Conservation (phyloP, 192 early-diverging fungal genomes). For the Glomus cerebriforme region DNA sequence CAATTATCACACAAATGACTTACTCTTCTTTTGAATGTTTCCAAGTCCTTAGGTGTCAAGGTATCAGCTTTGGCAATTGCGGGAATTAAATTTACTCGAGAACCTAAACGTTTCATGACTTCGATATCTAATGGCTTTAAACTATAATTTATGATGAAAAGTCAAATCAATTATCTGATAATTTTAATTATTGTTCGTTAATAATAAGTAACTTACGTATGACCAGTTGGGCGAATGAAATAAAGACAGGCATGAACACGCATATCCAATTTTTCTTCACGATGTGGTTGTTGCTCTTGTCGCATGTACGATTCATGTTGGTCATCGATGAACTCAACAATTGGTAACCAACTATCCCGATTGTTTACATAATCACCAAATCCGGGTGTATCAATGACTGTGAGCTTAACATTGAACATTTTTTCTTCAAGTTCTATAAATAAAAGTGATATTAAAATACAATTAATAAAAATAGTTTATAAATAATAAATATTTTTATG, state of each 20-base stretch:
- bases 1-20: conserved; percentile 11
- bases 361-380: conserved; percentile 93
- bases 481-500: background rate
- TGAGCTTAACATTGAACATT: conserved; percentile 95
- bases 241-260: conserved; percentile 98
- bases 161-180: background rate
- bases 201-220: conserved; percentile 61
- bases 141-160: conserved; percentile 44
- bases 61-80: conserved; percentile 99
- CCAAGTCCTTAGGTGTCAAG: conserved; percentile 86
- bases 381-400: conserved; percentile 89
- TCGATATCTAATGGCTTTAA: conserved; percentile 93
- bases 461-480: background rate
- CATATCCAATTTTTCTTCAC: conserved; percentile 89
- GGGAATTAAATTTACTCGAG: conserved; percentile 96
- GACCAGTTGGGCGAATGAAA: conserved; percentile 98
- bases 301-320: conserved; percentile 95
- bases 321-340: conserved; percentile 98
- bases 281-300: conserved; percentile 84
- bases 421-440: conserved; percentile 90
- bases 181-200: background rate
- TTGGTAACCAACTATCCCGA: conserved; percentile 96
- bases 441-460: background rate
- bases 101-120: conserved; percentile 96
- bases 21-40: conserved; percentile 94